Evolutionary conservation across 2,329 filamentous ascomycete species (phyloP).

Genomic region (Aureobasidium sp.): DNA sequence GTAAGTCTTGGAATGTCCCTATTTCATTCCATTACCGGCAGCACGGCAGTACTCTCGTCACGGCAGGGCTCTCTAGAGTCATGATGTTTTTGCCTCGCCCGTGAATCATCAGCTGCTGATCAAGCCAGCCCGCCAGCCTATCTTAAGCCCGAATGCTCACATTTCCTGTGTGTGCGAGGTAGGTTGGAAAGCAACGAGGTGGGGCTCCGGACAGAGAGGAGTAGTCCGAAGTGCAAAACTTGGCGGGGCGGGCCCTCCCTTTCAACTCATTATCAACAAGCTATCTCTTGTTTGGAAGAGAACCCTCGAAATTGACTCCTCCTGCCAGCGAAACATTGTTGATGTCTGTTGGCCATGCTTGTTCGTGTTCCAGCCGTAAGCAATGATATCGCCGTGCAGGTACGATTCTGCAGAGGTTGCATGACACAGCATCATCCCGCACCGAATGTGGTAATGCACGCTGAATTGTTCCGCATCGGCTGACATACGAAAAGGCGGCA

Average conservation of each 20-base stretch:
- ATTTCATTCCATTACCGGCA: slow-evolving; percentile 13
- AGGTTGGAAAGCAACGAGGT: slow-evolving; percentile 11
- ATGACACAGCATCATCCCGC: slow-evolving; percentile 9
- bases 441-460: slow-evolving; percentile 3
- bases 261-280: neutral
- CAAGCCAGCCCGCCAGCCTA: slow-evolving; percentile 14
- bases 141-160: slow-evolving; percentile 3
- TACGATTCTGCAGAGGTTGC: slow-evolving; percentile 14
- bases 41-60: slow-evolving; percentile 3
- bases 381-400: slow-evolving; percentile 14
- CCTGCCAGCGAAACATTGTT: neutral
- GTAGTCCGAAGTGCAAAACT: slow-evolving; percentile 14
- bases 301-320: neutral
- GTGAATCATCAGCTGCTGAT: slow-evolving; percentile 16
- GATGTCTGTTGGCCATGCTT: neutral
- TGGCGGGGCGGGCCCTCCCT: slow-evolving; percentile 2
- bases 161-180: slow-evolving; percentile 4
- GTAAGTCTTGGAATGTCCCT: slow-evolving; percentile 8
- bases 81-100: slow-evolving; percentile 8
- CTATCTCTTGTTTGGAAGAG: neutral
- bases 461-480: slow-evolving; percentile 7
- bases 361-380: slow-evolving; percentile 8
- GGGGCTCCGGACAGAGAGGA: slow-evolving; percentile 13
- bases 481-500: slow-evolving; percentile 9
- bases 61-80: slow-evolving; percentile 4